Conservation (phyloP, 306 rosid species). For the Cucumis sativus region DNA sequence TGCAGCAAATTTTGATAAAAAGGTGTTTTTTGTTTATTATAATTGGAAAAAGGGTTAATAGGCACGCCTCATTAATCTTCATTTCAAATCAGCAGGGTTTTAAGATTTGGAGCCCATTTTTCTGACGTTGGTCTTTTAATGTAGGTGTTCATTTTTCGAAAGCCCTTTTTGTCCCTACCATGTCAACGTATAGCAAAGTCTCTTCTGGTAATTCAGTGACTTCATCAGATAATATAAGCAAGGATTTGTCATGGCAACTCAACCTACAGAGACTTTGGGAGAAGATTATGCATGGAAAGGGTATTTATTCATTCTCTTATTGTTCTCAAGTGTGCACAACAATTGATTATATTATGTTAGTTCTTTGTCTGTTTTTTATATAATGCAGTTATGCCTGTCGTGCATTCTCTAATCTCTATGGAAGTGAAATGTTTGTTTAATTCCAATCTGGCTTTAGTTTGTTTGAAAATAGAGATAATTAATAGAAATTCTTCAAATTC, state of each 20-base stretch:
- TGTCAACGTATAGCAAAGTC: conserved; percentile 55
- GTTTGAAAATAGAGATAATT: neutral
- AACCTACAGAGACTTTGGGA: conserved; percentile 60
- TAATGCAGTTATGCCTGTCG: neutral
- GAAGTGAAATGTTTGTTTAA: neutral
- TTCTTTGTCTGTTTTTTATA: neutral
- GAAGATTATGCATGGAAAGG: conserved; percentile 43
- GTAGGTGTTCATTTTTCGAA: conserved; percentile 50
- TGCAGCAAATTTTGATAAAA: neutral
- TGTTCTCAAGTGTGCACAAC: conserved; percentile 1
- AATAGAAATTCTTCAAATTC: neutral
- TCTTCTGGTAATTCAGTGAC: conserved; percentile 38
- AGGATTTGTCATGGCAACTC: conserved; percentile 62
- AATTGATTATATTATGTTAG: neutral
- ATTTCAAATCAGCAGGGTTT: conserved; percentile 2
- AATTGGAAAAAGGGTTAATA: neutral
- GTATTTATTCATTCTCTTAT: conserved; percentile 22
- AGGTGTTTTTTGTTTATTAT: neutral
- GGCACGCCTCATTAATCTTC: neutral
- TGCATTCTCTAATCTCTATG: neutral
- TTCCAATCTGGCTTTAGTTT: neutral
- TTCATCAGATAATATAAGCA: conserved; percentile 26
- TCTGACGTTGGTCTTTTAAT: neutral
- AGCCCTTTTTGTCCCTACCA: conserved; percentile 63
- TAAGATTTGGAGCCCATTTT: neutral